These are phyloP conservation scores for Capsicum chinense DNA, from an alignment of 257 asterid genomes.

Conservation along the genomic window DNA sequence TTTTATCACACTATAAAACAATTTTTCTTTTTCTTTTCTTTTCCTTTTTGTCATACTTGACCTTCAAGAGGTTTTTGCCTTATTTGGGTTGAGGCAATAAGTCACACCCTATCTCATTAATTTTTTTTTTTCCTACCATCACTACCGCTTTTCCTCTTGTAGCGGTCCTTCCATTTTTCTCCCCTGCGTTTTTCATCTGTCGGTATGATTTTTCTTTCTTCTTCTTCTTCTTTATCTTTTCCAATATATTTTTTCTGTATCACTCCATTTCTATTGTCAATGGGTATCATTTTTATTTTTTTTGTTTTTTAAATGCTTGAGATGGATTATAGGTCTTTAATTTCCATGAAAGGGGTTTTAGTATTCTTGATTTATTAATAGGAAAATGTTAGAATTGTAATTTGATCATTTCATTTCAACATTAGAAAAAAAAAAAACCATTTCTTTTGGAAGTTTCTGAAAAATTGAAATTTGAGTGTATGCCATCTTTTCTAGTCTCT, in stretches of 20 bases:
- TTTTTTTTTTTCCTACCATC: neutral
- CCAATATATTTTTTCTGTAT: no score
- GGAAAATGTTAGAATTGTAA: no score
- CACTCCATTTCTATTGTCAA: no score
- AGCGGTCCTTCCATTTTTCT: neutral
- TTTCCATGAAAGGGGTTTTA: neutral
- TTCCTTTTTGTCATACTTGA: neutral
- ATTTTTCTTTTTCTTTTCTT: neutral
- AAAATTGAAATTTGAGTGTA: no score
- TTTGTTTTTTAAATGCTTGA: neutral
- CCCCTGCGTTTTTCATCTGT: neutral
- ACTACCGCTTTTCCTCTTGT: neutral
- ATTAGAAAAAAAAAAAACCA: neutral
- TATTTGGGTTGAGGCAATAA: neutral
- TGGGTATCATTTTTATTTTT: neutral
- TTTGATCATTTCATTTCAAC: neutral
- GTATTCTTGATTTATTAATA: neutral
- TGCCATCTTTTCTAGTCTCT: no score
- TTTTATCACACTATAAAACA: neutral
- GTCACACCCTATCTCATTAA: neutral
- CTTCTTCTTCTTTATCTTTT: neutral
- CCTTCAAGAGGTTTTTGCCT: neutral
- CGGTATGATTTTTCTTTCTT: slow-evolving; percentile 7
- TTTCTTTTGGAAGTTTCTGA: no score
- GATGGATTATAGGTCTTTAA: neutral